Base-by-base conservation (phyloP, 2,329 filamentous ascomycete genomes). In the Amylocarpus encephaloides region DNA sequence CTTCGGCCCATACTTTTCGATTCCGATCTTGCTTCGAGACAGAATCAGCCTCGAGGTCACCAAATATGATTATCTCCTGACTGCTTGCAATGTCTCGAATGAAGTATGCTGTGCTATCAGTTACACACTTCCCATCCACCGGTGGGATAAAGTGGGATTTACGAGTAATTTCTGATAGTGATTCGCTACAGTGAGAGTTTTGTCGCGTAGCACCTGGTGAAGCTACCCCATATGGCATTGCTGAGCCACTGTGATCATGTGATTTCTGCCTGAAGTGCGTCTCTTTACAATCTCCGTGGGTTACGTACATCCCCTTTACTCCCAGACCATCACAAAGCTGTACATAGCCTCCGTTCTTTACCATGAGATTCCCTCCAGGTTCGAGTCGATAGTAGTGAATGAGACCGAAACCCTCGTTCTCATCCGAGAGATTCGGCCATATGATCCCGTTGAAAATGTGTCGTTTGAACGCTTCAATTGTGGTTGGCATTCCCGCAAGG, bases 361-460 rank as follows among this genome's bases (percentile, higher is more conserved):
- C 73, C 22, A 88, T 84, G 1, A 86, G 83, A 52, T 92, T 93
- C 2, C 92, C 92, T 10, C 91, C 92, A 65, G 96, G 91, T 5
- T 88, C 84, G 9, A 98, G 74, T 13, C 93, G 81, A 66, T 90
- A 84, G 61, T 95, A 97, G 0, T 89, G 95, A 32, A 98, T 82
- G 26, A 98, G 77, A 0, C 93, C 93, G 3, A 91, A 91, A 19
- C 93, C 93, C 32, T 91, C 90, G 66, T 95, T 93, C 70, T 98
- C 93, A 63, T 98, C 92, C 0, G 89, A 94, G 35, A 98, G 72
- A 60, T 98, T 98, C 0, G 93, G 93, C 93, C 93, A 98, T 48
- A 97, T 95, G 51, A 95, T 74, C 63, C 96, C 94, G 69, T 98
- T 98, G 73, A 98, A 98, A 52, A 98, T 88, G 68, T 98, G 91